Conservation (phyloP, 805 yeast species). For the Ascoidea rubescens region DNA sequence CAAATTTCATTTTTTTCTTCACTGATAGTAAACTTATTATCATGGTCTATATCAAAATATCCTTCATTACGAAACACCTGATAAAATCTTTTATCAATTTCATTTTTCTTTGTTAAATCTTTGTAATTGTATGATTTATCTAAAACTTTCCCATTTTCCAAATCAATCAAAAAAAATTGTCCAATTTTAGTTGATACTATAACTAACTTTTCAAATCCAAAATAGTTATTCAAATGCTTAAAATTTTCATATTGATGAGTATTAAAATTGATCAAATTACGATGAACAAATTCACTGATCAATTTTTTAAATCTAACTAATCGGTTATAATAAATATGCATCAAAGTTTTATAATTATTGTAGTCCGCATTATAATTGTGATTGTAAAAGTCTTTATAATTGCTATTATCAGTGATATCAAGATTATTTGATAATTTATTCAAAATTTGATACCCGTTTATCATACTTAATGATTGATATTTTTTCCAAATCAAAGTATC, state of each 20-base stretch:
- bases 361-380: too few relatives aligned
- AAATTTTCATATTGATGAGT: slow-evolving; percentile 12
- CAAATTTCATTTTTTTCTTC: slow-evolving; percentile 12
- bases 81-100: neutral
- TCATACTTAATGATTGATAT: slow-evolving; percentile 28
- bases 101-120: neutral
- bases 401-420: neutral
- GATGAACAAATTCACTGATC: slow-evolving; percentile 11
- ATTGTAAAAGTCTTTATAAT: slow-evolving; percentile 1
- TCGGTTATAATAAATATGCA: slow-evolving; percentile 18
- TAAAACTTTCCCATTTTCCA: slow-evolving; percentile 21
- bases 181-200: slow-evolving; percentile 27
- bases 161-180: slow-evolving; percentile 28
- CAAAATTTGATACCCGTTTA: slow-evolving; percentile 21
- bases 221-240: slow-evolving; percentile 19
- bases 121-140: slow-evolving; percentile 22
- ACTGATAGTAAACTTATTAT: slow-evolving; percentile 10
- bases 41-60: slow-evolving; percentile 13
- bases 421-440: slow-evolving; percentile 10
- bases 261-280: slow-evolving; percentile 5
- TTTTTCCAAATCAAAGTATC: slow-evolving; percentile 23
- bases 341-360: slow-evolving; percentile 8
- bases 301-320: slow-evolving; percentile 15
- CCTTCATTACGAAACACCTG: slow-evolving; percentile 8
- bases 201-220: slow-evolving; percentile 33